These are phyloP conservation scores for Mucuna pruriens DNA, from an alignment of 306 rosid genomes.

Conservation along the genomic window DNA sequence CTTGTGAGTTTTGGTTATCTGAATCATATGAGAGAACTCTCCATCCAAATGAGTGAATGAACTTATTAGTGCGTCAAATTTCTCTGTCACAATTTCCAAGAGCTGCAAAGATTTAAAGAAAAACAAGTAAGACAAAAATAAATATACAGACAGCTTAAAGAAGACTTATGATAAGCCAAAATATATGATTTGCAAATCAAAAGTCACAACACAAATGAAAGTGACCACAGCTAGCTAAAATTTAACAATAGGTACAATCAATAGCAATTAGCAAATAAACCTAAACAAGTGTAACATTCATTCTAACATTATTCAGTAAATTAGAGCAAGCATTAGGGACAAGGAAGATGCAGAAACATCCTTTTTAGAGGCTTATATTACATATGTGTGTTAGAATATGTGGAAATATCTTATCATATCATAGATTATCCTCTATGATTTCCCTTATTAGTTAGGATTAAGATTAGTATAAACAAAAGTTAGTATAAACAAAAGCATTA, in stretches of 20 bases:
- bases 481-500: no score
- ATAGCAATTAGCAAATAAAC: no score
- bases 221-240: neutral
- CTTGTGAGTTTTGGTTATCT: constrained; percentile 74
- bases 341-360: neutral
- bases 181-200: constrained; percentile 5
- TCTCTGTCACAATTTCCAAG: constrained; percentile 69
- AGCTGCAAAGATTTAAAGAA: constrained; percentile 65
- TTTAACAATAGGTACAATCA: neutral
- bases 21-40: constrained; percentile 78
- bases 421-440: no score
- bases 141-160: constrained; percentile 1
- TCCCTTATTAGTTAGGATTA: no score
- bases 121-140: constrained; percentile 36
- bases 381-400: no score
- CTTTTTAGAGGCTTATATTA: no score
- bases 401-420: no score
- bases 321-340: neutral
- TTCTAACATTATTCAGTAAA: neutral
- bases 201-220: neutral
- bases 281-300: no score
- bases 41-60: constrained; percentile 85
- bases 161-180: neutral
- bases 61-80: constrained; percentile 67
- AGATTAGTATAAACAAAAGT: no score